phyloP scores from a whole-genome alignment of 495 filamentous ascomycete genomes.

The Lindgomyces ingoldianus region DNA sequence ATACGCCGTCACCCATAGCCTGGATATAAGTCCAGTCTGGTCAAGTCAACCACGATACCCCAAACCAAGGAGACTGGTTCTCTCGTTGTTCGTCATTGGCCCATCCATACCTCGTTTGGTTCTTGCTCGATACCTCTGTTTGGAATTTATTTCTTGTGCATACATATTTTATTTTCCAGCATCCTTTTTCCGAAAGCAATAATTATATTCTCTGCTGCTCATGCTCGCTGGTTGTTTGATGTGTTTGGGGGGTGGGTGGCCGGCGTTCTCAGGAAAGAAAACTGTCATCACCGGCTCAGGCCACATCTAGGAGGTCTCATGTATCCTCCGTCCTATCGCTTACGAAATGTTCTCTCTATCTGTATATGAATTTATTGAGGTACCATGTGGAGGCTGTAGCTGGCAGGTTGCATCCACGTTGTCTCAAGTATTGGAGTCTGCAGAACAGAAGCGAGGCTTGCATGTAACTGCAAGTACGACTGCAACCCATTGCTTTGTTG shows the following conservation, averaged over 20 bases:
- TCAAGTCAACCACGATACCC: background rate
- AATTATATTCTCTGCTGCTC: background rate
- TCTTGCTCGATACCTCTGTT: too few relatives aligned
- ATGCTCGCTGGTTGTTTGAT: background rate
- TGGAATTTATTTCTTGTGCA: background rate
- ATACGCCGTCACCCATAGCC: conserved; percentile 24
- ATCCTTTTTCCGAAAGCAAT: background rate
- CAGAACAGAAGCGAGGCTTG: too few relatives aligned
- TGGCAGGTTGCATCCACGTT: background rate
- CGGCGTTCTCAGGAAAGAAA: background rate
- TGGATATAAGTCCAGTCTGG: conserved; percentile 25
- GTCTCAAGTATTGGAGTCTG: too few relatives aligned
- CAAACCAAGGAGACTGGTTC: background rate
- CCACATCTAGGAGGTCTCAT: background rate
- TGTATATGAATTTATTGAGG: background rate
- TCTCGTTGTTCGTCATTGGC: background rate
- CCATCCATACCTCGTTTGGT: too few relatives aligned
- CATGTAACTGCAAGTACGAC: too few relatives aligned
- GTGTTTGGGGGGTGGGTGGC: background rate
- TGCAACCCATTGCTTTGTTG: too few relatives aligned
- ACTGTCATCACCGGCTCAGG: background rate
- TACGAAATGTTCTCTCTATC: conserved; percentile 12
- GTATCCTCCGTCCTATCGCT: conserved; percentile 3
- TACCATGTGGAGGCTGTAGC: background rate
- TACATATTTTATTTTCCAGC: background rate